Base-by-base conservation (phyloP, 2,329 filamentous ascomycete genomes). In the Microdochium bolleyi region DNA sequence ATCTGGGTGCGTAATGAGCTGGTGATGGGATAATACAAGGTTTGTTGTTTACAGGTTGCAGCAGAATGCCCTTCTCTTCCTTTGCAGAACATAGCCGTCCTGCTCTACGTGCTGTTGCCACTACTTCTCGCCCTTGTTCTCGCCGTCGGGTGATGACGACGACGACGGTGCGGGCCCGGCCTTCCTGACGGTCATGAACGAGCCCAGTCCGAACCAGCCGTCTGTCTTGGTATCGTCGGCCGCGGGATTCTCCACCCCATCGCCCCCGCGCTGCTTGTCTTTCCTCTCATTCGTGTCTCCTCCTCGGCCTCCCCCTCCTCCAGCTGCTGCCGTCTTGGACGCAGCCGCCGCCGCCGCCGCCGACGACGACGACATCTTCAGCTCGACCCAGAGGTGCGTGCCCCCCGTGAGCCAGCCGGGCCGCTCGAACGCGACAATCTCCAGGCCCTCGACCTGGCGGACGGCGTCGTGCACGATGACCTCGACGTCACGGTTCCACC, bases 401-500 rank as follows among this genome's bases (percentile, higher is more conserved):
- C 82, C 82, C 50, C 76, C 69, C 61, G 84, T 81, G 27, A 73
- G 62, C 59, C 74, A 64, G 51, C 73, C 73, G 2, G 80, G 80
- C 50, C 77, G 72, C 57, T 78, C 69, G 22, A 84, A 62, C 56
- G 71, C 68, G 46, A 84, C 73, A 41, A 85, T 68, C 62, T 83
- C 77, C 50, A 86, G 67, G 2, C 80, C 80, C 0, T 78, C 78
- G 3, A 78, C 70, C 50, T 63, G 62, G 50, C 60, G 56, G 21
- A 69, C 69, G 27, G 80, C 82, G 55, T 75, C 71, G 51, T 73
- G 67, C 9, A 85, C 74, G 27, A 85, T 71, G 32, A 61, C 67
- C 59, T 78, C 76, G 54, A 86, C 77, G 61, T 85, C 82, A 51
- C 83, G 71, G 67, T 86, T 86, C 82, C 82, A 85, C 83, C 83